These are phyloP conservation scores for Solanum stenotomum DNA, from an alignment of 257 asterid species.

Conservation along the genomic window DNA sequence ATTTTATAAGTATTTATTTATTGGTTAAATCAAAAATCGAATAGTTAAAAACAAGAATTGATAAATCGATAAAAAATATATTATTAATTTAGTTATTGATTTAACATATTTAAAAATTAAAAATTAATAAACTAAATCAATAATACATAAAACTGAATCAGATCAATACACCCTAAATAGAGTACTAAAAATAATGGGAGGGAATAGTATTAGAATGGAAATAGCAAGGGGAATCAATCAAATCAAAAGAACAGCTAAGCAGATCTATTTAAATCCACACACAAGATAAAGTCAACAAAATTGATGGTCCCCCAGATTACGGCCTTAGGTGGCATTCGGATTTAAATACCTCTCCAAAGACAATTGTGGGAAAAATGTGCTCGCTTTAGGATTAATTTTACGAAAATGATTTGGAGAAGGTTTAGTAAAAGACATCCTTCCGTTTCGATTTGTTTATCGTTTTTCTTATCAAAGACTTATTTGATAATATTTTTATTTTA, in stretches of 20 bases:
- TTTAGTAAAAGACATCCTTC: background rate
- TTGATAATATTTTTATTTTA: no score
- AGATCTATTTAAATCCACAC: background rate
- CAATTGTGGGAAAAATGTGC: background rate
- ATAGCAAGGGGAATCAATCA: background rate
- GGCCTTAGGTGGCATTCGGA: background rate
- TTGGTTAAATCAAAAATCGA: no score
- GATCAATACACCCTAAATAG: no score
- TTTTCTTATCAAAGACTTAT: background rate
- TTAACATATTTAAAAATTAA: no score
- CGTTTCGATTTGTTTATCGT: background rate
- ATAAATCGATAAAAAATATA: no score
- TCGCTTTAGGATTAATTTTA: background rate
- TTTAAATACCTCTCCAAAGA: background rate
- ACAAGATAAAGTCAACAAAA: background rate
- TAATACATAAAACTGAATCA: no score
- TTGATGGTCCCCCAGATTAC: background rate
- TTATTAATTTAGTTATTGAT: no score
- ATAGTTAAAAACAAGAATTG: accelerated
- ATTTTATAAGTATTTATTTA: no score
- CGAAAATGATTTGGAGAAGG: background rate
- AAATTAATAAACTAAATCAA: accelerated
- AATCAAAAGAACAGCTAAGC: background rate
- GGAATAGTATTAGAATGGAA: background rate
- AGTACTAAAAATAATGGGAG: background rate